Evolutionary conservation across 768 basidiomycete species (phyloP).

Genomic region (Roridomyces roridus): DNA sequence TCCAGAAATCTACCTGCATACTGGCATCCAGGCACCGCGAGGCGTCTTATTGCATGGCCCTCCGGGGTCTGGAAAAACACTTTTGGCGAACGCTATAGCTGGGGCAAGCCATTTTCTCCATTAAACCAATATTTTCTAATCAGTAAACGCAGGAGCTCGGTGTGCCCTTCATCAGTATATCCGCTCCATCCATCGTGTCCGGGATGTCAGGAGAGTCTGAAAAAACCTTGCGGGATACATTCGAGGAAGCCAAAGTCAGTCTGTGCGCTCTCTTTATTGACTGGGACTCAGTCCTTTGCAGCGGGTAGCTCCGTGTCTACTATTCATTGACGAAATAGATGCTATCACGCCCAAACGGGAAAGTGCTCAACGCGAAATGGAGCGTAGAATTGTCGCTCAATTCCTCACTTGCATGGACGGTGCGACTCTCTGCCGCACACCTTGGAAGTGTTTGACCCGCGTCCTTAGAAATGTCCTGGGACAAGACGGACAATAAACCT

Average conservation of each 20-base stretch:
- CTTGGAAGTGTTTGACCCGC: neutral
- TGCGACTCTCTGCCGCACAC: constrained; percentile 40
- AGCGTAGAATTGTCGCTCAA: constrained; percentile 95
- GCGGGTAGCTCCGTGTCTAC: constrained; percentile 89
- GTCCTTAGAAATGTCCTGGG: constrained; percentile 86
- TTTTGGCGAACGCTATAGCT: constrained; percentile 93
- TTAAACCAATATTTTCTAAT: neutral
- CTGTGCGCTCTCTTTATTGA: neutral
- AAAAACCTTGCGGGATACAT: constrained; percentile 93
- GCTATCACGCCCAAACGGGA: constrained; percentile 98
- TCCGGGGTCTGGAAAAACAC: constrained; percentile 96
- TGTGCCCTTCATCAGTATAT: constrained; percentile 92
- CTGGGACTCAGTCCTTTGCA: constrained; percentile 33
- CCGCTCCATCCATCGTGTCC: constrained; percentile 94
- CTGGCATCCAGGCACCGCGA: constrained; percentile 89
- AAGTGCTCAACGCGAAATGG: constrained; percentile 98
- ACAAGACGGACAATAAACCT: constrained; percentile 90
- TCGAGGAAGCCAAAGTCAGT: constrained; percentile 93
- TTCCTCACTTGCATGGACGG: constrained; percentile 99
- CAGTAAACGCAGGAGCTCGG: constrained; percentile 73
- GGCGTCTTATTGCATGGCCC: constrained; percentile 95
- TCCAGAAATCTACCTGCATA: constrained; percentile 94
- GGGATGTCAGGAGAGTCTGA: constrained; percentile 99
- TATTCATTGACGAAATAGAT: constrained; percentile 98
- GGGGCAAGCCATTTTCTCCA: constrained; percentile 59